phyloP scores from a whole-genome alignment of 2,329 filamentous ascomycete species.

The Neoascochyta sp. region DNA sequence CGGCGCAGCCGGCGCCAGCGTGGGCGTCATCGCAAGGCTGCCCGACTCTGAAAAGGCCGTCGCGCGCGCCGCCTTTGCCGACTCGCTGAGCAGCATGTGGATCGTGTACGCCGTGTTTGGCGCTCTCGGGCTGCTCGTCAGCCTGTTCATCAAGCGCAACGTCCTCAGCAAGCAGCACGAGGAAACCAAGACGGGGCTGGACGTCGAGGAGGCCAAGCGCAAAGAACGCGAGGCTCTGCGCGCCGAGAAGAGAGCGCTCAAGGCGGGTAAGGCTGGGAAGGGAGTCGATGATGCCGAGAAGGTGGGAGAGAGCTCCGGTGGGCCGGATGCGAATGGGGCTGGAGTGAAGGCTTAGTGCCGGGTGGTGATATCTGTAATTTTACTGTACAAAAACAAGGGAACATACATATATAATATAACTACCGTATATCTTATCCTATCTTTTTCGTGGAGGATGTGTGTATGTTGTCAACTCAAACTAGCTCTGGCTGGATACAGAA shows the following conservation, averaged over 20 bases:
- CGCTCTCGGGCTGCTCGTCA: conserved; percentile 37
- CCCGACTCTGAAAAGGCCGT: conserved; percentile 44
- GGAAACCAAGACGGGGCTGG: conserved; percentile 50
- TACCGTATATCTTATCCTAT: too few species aligned
- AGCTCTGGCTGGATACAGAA: too few species aligned
- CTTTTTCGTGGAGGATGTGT: too few species aligned
- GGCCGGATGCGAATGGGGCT: too few species aligned
- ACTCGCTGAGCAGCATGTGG: conserved; percentile 48
- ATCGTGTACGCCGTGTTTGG: conserved; percentile 47
- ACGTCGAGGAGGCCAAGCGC: conserved; percentile 41
- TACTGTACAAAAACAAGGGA: too few species aligned
- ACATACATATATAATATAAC: too few species aligned
- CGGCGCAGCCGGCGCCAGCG: conserved; percentile 58
- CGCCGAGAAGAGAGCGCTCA: conserved; percentile 26
- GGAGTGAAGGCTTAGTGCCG: too few species aligned
- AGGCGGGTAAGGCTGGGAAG: conserved; percentile 16
- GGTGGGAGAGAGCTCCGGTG: too few species aligned
- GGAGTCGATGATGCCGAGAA: conserved; percentile 7
- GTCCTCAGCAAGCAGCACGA: conserved; percentile 42
- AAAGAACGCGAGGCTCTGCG: conserved; percentile 34
- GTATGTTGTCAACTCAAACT: too few species aligned
- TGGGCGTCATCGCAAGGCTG: conserved; percentile 54
- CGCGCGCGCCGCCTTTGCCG: conserved; percentile 43
- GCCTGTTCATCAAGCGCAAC: conserved; percentile 43
- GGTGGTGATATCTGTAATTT: too few species aligned